Base-by-base conservation (phyloP, 192 early-diverging fungal genomes). In the Coemansia sp. region DNA sequence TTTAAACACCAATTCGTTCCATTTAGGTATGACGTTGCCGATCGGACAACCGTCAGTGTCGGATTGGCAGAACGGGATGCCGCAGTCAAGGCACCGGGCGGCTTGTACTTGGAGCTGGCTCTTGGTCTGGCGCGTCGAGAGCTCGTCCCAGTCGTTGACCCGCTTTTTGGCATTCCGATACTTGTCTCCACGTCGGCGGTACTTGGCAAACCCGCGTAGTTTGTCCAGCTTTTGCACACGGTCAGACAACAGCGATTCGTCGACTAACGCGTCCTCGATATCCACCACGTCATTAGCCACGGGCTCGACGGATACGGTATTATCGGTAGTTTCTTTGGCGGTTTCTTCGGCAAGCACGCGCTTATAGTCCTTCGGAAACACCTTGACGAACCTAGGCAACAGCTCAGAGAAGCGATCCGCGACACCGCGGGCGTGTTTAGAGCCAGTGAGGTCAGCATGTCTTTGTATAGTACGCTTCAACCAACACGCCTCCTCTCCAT, bases 21-120 rank as follows among this genome's bases (percentile, higher is more conserved):
- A 99, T 86, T 96, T 96, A 62, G 97, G 97, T 70, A 99, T 98
- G 55, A 99, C 91, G 85, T 99, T 99, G 67, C 97, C 94, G 55
- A 99, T 96, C 28, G 97, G 97, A 76, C 97, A 99, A 40, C 97
- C 97, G 65, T 90, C 91, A 1, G n/a, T 42, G 73, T 97, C 95
- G 17, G 92, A 93, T 87, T 99, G 96, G 84, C 97, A 99, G 90
- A 97, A 98, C 50, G 97, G 96, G 32, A 98, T 90, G 83, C 97
- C 97, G 78, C 97, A 95, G 69, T 95, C 95, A 90, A 99, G 98
- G 87, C 97, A 99, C 44, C 97, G 89, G 7, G 97, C 93, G 21
- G 96, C 94, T 84, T 99, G 97, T 40, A 93, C 88, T 68, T 95
- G 90, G 30, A 98, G 88, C 69, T 93, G 89, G 28, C 87, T 86